phyloP scores from a whole-genome alignment of 2,329 filamentous ascomycete species.

The Fusarium metavorans region DNA sequence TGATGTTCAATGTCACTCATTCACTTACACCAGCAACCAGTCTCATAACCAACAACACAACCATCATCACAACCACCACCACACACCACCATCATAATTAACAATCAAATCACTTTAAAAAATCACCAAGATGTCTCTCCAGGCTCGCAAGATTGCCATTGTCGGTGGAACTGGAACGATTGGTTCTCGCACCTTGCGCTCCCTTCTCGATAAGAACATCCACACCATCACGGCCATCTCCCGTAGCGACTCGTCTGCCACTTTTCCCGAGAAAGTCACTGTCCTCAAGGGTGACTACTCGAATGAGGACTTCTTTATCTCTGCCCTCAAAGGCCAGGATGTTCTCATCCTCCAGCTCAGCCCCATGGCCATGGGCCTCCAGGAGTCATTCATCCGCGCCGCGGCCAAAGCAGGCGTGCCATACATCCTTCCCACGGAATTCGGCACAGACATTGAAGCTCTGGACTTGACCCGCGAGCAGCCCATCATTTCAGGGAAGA shows the following conservation, averaged over 20 bases:
- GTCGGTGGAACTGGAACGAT: constrained; percentile 52
- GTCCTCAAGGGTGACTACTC: constrained; percentile 60
- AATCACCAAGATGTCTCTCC: constrained; percentile 11
- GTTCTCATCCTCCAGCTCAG: constrained; percentile 46
- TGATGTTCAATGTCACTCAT: neutral
- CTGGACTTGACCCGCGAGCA: constrained; percentile 39
- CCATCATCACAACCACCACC: neutral
- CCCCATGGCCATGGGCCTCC: constrained; percentile 27
- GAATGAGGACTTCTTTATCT: constrained; percentile 49
- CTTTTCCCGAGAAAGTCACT: constrained; percentile 54
- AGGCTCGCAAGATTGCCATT: constrained; percentile 44
- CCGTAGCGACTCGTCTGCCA: constrained; percentile 55
- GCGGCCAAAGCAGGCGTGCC: constrained; percentile 47
- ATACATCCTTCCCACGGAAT: constrained; percentile 50
- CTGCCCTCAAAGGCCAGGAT: constrained; percentile 49
- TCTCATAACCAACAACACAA: neutral
- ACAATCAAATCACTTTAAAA: constrained; percentile 4
- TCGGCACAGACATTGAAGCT: constrained; percentile 45
- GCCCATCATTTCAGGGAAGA: constrained; percentile 41
- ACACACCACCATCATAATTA: neutral
- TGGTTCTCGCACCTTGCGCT: constrained; percentile 52
- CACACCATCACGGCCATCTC: constrained; percentile 64
- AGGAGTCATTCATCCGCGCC: constrained; percentile 47
- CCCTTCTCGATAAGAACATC: constrained; percentile 57
- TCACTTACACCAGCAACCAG: neutral